phyloP scores from a whole-genome alignment of 2,329 filamentous ascomycete species.

The Cladosporium sp. region DNA sequence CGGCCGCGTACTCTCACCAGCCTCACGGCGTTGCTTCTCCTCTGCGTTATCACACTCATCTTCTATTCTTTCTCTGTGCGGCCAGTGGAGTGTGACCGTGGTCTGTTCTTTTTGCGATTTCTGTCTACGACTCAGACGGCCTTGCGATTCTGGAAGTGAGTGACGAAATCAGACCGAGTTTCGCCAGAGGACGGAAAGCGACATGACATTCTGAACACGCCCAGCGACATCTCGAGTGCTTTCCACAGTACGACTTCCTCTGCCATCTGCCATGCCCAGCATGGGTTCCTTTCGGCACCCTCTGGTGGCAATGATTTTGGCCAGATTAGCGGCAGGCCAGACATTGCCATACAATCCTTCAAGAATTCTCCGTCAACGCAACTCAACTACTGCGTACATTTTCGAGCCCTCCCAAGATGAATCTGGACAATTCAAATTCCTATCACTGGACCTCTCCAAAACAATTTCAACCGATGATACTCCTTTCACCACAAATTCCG shows the following conservation, averaged over 20 bases:
- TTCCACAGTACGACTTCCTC: not conserved
- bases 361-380: slow-evolving; percentile 57
- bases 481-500: slow-evolving; percentile 47
- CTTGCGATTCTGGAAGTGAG: not conserved
- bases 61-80: not conserved
- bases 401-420: slow-evolving; percentile 54
- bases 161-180: slow-evolving; percentile 1
- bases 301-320: slow-evolving; percentile 3
- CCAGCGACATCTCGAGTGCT: not conserved
- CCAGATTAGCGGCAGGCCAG: slow-evolving; percentile 14
- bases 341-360: slow-evolving; percentile 73
- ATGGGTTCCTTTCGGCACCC: slow-evolving; percentile 5
- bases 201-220: not conserved
- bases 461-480: slow-evolving; percentile 48
- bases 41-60: slow-evolving; percentile 4
- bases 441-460: slow-evolving; percentile 63
- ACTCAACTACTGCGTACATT: slow-evolving; percentile 61
- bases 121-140: slow-evolving; percentile 1
- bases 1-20: slow-evolving; percentile 10
- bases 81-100: slow-evolving; percentile 7
- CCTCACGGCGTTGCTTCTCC: slow-evolving; percentile 10
- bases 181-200: not conserved
- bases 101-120: not conserved
- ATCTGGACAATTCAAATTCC: slow-evolving; percentile 50
- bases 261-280: not conserved